Percentiles rank a stretch among this genome's conserved stretches.
Conservation (phyloP, 176 grass and related monocot genomes). For the Phyllostachys edulis region DNA sequence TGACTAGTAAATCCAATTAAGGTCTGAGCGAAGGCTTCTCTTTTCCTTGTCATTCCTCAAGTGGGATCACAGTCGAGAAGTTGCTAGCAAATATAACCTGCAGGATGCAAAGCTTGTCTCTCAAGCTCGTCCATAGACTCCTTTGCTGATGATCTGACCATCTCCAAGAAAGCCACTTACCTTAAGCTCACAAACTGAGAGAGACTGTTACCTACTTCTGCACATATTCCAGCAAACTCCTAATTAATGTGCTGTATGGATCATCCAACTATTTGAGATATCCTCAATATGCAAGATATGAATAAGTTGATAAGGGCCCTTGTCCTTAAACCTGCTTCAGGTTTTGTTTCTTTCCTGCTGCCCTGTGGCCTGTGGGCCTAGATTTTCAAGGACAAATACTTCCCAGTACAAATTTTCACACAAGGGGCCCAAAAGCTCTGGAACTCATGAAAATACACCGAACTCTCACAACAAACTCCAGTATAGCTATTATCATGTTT, state of each 20-base stretch:
- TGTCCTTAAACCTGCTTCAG: neutral
- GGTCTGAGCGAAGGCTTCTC: neutral
- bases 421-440: neutral
- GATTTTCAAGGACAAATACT: constrained; percentile 15
- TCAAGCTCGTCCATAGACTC: neutral
- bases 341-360: neutral
- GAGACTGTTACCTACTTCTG: constrained; percentile 8
- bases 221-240: neutral
- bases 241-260: neutral
- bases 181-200: neutral
- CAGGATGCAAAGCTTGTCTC: neutral
- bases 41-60: neutral
- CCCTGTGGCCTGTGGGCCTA: neutral
- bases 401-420: neutral
- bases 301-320: neutral
- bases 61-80: neutral
- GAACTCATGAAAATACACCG: neutral
- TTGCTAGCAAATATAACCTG: neutral
- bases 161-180: neutral
- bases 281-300: neutral
- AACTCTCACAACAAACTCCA: neutral
- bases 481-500: neutral
- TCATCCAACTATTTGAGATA: neutral
- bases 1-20: neutral
- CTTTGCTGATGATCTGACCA: neutral